A percentile compares a stretch with the other conserved stretches of the same genome.
Conservation (phyloP, 768 basidiomycete species). For the Butyriboletus loyo region DNA sequence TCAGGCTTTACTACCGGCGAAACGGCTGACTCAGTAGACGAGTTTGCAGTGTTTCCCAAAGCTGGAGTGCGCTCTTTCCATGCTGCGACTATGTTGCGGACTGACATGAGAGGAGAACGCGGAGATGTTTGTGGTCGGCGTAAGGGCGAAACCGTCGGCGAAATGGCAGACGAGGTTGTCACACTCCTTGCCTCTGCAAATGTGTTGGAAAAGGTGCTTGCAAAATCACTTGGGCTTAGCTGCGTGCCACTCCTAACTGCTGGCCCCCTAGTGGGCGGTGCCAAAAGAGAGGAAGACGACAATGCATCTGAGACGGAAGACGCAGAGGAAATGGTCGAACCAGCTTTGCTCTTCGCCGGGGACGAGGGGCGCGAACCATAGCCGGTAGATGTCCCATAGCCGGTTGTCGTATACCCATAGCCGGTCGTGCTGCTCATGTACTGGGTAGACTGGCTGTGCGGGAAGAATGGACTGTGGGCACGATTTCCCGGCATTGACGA, state of each 20-base stretch:
- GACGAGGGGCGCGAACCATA: conserved; percentile 46
- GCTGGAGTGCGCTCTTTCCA: conserved; percentile 77
- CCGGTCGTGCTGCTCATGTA: conserved; percentile 35
- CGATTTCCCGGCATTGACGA: conserved; percentile 48
- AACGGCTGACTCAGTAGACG: conserved; percentile 37
- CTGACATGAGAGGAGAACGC: conserved; percentile 67
- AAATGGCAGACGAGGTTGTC: conserved; percentile 25
- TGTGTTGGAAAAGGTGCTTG: conserved; percentile 37
- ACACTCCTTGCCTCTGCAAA: conserved; percentile 37
- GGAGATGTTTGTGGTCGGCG: conserved; percentile 66
- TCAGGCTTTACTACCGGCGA: conserved; percentile 34
- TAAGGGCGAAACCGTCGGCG: conserved; percentile 49
- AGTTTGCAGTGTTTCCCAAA: conserved; percentile 30
- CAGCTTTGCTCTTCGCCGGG: conserved; percentile 42
- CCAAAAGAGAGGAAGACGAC: conserved; percentile 44
- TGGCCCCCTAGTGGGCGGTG: conserved; percentile 42
- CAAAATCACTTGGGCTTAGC: conserved; percentile 35
- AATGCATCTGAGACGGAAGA: conserved; percentile 24
- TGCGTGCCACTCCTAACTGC: conserved; percentile 31
- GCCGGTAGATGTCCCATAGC: conserved; percentile 29
- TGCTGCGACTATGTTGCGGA: conserved; percentile 73
- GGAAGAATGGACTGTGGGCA: conserved; percentile 29
- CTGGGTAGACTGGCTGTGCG: conserved; percentile 40
- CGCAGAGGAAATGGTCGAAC: conserved; percentile 29
- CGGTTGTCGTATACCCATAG: conserved; percentile 34